Base-by-base conservation (phyloP, 2,329 filamentous ascomycete species). In the Beauveria australis region DNA sequence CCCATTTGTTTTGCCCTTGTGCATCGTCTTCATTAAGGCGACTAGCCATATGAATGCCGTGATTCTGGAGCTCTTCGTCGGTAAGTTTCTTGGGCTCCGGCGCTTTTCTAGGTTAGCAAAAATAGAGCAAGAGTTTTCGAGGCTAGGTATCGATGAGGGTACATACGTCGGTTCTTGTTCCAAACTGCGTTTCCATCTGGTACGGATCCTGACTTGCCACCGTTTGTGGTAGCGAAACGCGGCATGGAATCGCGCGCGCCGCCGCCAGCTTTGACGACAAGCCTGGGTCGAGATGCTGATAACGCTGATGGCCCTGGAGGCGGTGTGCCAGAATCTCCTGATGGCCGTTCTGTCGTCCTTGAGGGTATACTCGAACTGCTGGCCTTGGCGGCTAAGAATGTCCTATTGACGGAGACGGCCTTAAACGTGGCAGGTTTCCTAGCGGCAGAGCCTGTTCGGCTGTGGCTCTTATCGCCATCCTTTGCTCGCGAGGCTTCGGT, bases 131-230 rank as follows among this genome's bases (percentile, higher is more conserved):
- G 6, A 16, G 5, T 2, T 16, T 28, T 49, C 5, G 18, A 22
- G 9, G 6, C 7, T 22, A 3, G 5, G 6, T 28, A 9, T 16
- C 9, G 30, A 3, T 22, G 3, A 2, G 37, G 16, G 8, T 40
- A 77, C 87, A 71, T 82, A 88, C 89, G 89, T 78, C 87, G 82
- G 72, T 94, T 95, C 75, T 92, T 92, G 76, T 94, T 95, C 91
- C 91, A 95, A 46, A 95, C 89, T 58, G 82, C 88, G 72, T 78
- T 89, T 33, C 83, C 81, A 72, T 92, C 89, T 16, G 89, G 88
- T 28, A 84, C 85, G 63, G 81, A 70, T 19, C 81, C 79, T 40
- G 81, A 68, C 64, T 87, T 86, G 56, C 82, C 82, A 67, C 85
- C 87, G 68, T 80, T 66, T 8, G 70, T 68, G 7, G 71, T 72